Conservation (phyloP, 768 basidiomycete genomes). For the Saitozyma sp. region DNA sequence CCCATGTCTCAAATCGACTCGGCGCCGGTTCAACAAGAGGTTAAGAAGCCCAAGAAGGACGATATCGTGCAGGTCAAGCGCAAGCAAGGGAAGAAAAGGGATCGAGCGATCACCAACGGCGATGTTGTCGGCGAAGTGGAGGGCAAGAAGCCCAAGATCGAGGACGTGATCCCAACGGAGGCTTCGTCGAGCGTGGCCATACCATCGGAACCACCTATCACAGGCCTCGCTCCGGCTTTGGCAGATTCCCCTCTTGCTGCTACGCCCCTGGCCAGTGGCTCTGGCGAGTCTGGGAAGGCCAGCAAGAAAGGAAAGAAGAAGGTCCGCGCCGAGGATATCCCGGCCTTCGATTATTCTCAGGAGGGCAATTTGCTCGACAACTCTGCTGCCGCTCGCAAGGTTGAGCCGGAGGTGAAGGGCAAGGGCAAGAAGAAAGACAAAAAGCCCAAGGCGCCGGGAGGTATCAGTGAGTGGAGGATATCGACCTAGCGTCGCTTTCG, state of each 20-base stretch:
- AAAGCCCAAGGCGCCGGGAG: slow-evolving; percentile 34
- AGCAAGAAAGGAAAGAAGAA: background rate
- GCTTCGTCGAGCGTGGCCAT: too few relatives aligned
- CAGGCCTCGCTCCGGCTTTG: too few relatives aligned
- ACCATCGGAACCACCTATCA: too few relatives aligned
- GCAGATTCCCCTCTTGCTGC: too few relatives aligned
- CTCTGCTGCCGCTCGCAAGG: slow-evolving; percentile 29
- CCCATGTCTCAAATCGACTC: too few relatives aligned
- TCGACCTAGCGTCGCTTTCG: background rate
- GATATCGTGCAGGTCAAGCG: slow-evolving; percentile 24
- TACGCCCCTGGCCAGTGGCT: too few relatives aligned
- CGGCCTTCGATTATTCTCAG: slow-evolving; percentile 69
- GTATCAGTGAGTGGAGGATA: background rate
- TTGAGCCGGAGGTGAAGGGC: background rate
- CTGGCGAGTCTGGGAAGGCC: too few relatives aligned
- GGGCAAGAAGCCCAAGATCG: slow-evolving; percentile 9
- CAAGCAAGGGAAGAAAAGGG: background rate
- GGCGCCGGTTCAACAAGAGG: background rate
- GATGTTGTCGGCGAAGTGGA: background rate
- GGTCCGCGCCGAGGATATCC: slow-evolving; percentile 42
- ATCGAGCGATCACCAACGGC: background rate
- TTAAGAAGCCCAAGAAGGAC: slow-evolving; percentile 12
- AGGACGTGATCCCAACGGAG: background rate
- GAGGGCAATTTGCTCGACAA: slow-evolving; percentile 72
- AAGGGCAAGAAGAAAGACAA: slow-evolving; percentile 58